Conservation (phyloP, 2,329 filamentous ascomycete genomes). For the Paecilomyces fulvus region DNA sequence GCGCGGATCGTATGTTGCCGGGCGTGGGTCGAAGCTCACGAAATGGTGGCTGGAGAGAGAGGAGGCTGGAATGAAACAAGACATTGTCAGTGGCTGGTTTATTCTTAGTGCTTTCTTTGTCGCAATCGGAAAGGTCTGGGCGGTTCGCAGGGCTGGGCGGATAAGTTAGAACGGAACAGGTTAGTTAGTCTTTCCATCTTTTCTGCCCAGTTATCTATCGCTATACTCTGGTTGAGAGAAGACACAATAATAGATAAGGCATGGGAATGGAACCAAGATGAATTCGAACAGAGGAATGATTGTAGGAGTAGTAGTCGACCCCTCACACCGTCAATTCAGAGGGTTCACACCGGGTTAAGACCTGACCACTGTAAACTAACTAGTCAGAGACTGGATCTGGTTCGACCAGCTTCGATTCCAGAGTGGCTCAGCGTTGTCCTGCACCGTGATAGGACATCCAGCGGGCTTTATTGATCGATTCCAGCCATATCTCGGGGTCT, state of each 20-base stretch:
- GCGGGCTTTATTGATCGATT: background rate
- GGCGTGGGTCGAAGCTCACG: background rate
- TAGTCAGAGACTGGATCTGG: background rate
- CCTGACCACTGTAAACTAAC: background rate
- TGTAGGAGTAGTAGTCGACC: background rate
- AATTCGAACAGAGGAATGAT: background rate
- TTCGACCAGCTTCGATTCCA: background rate
- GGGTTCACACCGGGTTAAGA: no score
- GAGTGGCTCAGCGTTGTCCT: background rate
- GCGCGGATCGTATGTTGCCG: background rate
- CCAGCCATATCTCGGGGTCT: slow-evolving; percentile 6
- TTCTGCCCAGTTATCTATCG: background rate
- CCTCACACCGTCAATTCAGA: background rate
- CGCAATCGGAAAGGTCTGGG: background rate
- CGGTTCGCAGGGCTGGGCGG: background rate
- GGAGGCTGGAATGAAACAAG: background rate
- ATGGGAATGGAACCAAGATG: background rate
- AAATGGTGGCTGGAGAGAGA: background rate
- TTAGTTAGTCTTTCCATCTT: background rate
- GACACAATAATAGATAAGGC: background rate
- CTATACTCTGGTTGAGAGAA: background rate
- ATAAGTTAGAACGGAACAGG: background rate
- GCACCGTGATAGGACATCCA: background rate
- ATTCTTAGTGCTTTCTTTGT: background rate
- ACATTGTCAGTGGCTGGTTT: background rate